Evolutionary conservation across 2,329 filamentous ascomycete genomes (phyloP), one percentile per base, ranked within the genome.

Genomic region (Sclerotinia nivalis): DNA sequence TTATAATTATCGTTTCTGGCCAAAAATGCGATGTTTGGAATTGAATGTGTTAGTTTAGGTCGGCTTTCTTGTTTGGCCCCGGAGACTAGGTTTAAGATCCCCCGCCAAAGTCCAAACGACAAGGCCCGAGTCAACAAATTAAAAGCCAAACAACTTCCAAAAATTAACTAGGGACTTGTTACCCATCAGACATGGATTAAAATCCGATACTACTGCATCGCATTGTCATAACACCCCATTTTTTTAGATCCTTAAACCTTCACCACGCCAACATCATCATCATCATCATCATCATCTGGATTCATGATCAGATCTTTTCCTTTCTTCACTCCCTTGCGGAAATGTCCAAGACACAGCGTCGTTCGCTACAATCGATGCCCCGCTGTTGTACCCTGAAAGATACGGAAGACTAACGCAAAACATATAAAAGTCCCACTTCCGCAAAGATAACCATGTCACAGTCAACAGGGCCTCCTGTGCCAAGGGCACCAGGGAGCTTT

Each of bases 401-500:
- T 25, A 65, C 61, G 31, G 67, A 65, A 55, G 66, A 31, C 59
- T 69, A 69, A 69, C 67, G 58, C 67, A 65, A 69, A 69, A 55
- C 49, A 69, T 43, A 64, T 37, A 65, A 64, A 65, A 69, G 59
- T 64, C 56, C 67, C 67, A 69, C 67, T 65, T 64, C 56, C 47
- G 55, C 58, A 37, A 55, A 50, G 25, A 62, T 69, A 71, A 73
- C 71, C 71, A 75, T 74, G 72, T 74, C 74, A 69, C 72, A 74
- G 66, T 71, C 72, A 52, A 70, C 74, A 71, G 75, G 73, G 66
- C 71, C 69, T 71, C 68, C 71, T 49, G 65, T 70, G 58, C 69
- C 71, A 65, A 71, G 77, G 72, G 75, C 74, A 20, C 76, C 77
- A 64, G 77, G 77, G 62, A 78, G 77, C 71, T 79, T 79, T 69